A percentile compares a stretch with the other conserved stretches of the same genome.
Evolutionary conservation across 805 yeast genomes (phyloP).

Genomic region (Ogataea minuta): DNA sequence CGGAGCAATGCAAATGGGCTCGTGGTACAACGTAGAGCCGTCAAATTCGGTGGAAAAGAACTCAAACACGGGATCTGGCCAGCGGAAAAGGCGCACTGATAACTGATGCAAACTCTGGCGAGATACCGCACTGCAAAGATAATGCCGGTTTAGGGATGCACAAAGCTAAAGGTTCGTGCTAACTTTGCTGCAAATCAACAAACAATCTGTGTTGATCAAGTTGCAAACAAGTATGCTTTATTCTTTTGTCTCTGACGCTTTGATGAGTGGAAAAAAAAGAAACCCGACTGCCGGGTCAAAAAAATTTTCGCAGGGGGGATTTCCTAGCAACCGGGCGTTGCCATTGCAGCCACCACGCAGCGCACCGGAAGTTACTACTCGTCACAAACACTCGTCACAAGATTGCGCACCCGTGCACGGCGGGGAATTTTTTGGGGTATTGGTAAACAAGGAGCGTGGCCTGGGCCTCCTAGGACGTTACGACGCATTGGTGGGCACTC

Average conservation of each 20-base stretch:
- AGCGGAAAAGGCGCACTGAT: not conserved
- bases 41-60: not conserved
- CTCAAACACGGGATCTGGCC: constrained; percentile 8
- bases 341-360: constrained; percentile 4
- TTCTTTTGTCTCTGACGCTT: constrained; percentile 13
- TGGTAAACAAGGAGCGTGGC: no score
- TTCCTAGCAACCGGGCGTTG: constrained; percentile 4
- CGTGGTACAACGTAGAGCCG: not conserved
- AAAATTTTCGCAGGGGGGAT: constrained; percentile 12
- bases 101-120: no score
- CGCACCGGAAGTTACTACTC: not conserved
- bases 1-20: not conserved
- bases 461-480: no score
- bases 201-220: not conserved
- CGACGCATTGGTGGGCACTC: no score
- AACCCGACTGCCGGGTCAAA: constrained; percentile 13
- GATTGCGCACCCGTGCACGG: not conserved
- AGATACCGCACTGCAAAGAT: not conserved
- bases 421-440: not conserved
- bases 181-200: no score
- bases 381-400: constrained; percentile 1
- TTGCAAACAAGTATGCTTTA: constrained; percentile 10
- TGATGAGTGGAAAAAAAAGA: constrained; percentile 12
- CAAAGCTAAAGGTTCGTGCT: no score
- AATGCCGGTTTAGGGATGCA: not conserved